Conservation (phyloP, 495 filamentous ascomycete species). For the Aspergillus haitiensis region DNA sequence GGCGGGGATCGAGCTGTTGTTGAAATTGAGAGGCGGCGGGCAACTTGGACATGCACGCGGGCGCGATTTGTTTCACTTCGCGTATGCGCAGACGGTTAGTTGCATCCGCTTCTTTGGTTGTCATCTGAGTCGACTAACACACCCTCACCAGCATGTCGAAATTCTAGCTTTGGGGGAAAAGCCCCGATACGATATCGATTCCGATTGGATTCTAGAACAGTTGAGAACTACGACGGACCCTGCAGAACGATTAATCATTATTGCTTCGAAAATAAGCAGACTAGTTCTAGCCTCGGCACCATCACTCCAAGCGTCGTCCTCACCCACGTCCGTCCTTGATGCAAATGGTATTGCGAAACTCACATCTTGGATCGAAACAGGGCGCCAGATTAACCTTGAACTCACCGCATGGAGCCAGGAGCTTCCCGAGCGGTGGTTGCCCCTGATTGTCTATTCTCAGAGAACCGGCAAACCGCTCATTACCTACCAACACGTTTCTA, state of each 20-base stretch:
- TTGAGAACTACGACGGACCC: conserved; percentile 35
- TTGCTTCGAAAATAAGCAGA: conserved; percentile 35
- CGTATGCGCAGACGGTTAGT: conserved; percentile 44
- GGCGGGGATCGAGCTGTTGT: conserved; percentile 43
- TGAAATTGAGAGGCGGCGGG: conserved; percentile 37
- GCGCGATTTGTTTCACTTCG: conserved; percentile 46
- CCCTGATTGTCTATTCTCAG: conserved; percentile 35
- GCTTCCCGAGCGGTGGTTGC: conserved; percentile 42
- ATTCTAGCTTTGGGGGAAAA: conserved; percentile 40
- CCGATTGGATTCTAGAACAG: conserved; percentile 33
- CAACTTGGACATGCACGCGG: conserved; percentile 37
- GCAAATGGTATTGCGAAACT: conserved; percentile 24
- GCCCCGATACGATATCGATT: conserved; percentile 34
- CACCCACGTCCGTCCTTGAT: conserved; percentile 10
- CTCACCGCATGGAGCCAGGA: conserved; percentile 39
- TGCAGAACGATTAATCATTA: conserved; percentile 38
- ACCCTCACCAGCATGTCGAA: conserved; percentile 37
- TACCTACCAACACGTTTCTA: conserved; percentile 35
- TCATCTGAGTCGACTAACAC: not conserved
- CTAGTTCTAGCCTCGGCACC: conserved; percentile 31
- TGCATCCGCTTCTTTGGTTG: not conserved
- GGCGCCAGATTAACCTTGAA: conserved; percentile 33
- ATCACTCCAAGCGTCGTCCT: conserved; percentile 10
- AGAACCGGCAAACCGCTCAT: conserved; percentile 36
- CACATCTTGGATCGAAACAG: conserved; percentile 27